phyloP scores from a whole-genome alignment of 768 basidiomycete genomes.

The Lentinula sp. region DNA sequence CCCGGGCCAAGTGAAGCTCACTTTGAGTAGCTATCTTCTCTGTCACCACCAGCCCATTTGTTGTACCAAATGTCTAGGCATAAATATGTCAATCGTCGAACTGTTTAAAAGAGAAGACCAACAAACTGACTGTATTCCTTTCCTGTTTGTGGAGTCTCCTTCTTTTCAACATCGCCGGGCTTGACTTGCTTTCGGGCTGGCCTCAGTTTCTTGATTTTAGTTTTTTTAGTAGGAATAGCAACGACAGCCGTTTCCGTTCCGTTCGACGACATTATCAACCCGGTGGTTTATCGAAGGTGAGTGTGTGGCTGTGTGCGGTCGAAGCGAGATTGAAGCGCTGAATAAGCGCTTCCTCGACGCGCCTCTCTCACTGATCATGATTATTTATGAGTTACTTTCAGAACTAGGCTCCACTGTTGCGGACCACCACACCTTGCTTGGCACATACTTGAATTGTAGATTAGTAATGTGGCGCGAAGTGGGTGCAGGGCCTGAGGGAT shows the following conservation, averaged over 20 bases:
- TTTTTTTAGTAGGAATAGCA: constrained; percentile 12
- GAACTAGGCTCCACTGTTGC: too few species aligned
- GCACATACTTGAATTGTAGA: too few species aligned
- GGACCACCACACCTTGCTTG: too few species aligned
- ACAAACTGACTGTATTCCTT: constrained; percentile 86
- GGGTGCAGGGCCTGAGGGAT: too few species aligned
- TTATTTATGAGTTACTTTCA: too few species aligned
- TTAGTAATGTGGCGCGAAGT: too few species aligned
- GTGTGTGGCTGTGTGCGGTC: neutral
- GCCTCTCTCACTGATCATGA: too few species aligned
- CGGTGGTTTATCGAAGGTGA: neutral
- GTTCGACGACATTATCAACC: constrained; percentile 2
- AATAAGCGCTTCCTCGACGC: too few species aligned
- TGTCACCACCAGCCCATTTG: constrained; percentile 99
- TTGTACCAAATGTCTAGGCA: constrained; percentile 92
- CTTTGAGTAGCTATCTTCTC: constrained; percentile 96
- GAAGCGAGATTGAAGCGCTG: neutral
- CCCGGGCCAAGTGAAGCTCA: constrained; percentile 27
- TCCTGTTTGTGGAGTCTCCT: constrained; percentile 84
- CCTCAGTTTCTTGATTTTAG: constrained; percentile 60
- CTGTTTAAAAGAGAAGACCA: neutral
- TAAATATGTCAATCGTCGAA: constrained; percentile 2
- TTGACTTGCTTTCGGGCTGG: constrained; percentile 95
- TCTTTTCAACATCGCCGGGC: constrained; percentile 84
- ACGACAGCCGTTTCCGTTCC: constrained; percentile 2